phyloP scores from a whole-genome alignment of 805 yeast species.

The Sporopachydermia lactativora region DNA sequence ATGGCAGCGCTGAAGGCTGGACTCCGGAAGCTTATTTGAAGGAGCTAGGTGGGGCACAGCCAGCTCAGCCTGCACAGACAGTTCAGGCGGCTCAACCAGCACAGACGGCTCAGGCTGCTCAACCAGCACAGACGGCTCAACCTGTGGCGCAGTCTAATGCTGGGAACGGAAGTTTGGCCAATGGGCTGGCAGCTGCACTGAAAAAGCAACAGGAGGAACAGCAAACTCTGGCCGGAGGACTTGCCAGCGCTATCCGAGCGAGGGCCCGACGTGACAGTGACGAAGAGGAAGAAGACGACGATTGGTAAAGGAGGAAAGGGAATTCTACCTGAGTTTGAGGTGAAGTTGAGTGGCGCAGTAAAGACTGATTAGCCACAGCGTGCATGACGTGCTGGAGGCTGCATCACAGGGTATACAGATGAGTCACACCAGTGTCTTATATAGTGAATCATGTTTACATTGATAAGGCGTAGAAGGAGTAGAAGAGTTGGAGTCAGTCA shows the following conservation, averaged over 20 bases:
- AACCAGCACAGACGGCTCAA: constrained; percentile 12
- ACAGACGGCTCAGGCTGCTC: constrained; percentile 16
- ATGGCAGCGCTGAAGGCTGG: constrained; percentile 85
- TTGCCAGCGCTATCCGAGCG: constrained; percentile 77
- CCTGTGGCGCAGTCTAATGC: constrained; percentile 10
- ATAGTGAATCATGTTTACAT: too few relatives aligned
- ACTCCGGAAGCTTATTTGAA: constrained; percentile 88
- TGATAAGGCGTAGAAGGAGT: too few relatives aligned
- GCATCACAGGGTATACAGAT: too few relatives aligned
- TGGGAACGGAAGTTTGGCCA: constrained; percentile 20
- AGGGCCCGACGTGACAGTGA: constrained; percentile 56
- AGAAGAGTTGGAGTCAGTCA: too few relatives aligned
- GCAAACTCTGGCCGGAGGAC: constrained; percentile 57
- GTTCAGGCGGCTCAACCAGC: constrained; percentile 14
- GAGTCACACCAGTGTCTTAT: too few relatives aligned
- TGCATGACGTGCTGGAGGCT: too few relatives aligned
- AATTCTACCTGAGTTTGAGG: not conserved
- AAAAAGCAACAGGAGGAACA: constrained; percentile 50
- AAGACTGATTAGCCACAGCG: too few relatives aligned
- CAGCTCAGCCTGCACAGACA: constrained; percentile 11
- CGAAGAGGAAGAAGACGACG: constrained; percentile 45
- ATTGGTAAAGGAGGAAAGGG: constrained; percentile 13
- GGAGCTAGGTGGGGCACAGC: constrained; percentile 12
- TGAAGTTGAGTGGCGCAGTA: too few relatives aligned
- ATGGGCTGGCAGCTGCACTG: constrained; percentile 58